These are phyloP conservation scores for Effrenium voratum DNA, from an alignment of 73 alveolate species.

Conservation along the genomic window DNA sequence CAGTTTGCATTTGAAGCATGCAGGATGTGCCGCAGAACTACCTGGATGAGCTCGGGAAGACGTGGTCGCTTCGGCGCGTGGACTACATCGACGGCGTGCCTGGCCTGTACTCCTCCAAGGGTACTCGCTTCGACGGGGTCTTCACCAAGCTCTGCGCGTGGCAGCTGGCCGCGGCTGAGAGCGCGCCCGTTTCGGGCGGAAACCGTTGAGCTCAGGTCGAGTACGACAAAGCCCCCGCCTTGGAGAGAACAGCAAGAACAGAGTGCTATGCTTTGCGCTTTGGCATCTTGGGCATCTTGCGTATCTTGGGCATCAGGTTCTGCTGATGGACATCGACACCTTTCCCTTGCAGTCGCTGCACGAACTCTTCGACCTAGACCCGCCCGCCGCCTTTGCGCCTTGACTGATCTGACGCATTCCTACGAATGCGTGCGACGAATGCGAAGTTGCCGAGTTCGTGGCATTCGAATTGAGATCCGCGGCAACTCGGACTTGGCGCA, in stretches of 20 bases:
- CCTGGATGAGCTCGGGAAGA: slow-evolving; percentile 15
- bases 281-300: background rate
- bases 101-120: slow-evolving; percentile 57
- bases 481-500: slow-evolving; percentile 22
- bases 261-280: background rate
- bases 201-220: background rate
- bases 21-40: slow-evolving; percentile 67
- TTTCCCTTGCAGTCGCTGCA: slow-evolving; percentile 28
- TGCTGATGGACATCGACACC: slow-evolving; percentile 60
- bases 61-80: slow-evolving; percentile 30
- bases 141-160: slow-evolving; percentile 54
- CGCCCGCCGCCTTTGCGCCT: slow-evolving; percentile 56
- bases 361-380: slow-evolving; percentile 36
- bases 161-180: background rate
- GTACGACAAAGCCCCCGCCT: slow-evolving; percentile 19
- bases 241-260: background rate
- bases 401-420: background rate
- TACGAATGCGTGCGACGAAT: too few species aligned
- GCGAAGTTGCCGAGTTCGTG: too few species aligned
- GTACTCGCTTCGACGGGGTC: slow-evolving; percentile 65
- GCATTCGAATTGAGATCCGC: slow-evolving; percentile 13
- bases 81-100: slow-evolving; percentile 73
- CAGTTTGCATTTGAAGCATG: too few species aligned
- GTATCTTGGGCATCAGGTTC: background rate
- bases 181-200: background rate